These are phyloP conservation scores for Lactifluus piperatus DNA, from an alignment of 768 basidiomycete genomes.

Conservation along the genomic window DNA sequence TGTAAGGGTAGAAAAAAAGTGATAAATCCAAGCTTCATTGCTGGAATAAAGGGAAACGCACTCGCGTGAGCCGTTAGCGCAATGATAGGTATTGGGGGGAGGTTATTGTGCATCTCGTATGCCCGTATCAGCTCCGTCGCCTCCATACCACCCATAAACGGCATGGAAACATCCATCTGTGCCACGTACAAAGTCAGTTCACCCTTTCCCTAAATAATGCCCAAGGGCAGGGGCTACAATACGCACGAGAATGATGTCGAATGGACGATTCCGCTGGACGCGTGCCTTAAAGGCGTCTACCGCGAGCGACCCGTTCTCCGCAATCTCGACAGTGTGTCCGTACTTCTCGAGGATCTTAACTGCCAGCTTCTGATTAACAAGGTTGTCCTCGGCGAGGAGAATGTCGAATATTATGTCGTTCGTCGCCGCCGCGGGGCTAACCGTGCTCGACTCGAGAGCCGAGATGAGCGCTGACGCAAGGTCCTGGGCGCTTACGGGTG, in stretches of 20 bases:
- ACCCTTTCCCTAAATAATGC: neutral
- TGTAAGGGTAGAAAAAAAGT: constrained; percentile 23
- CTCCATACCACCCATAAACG: constrained; percentile 98
- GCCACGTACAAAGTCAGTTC: neutral
- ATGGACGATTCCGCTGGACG: constrained; percentile 60
- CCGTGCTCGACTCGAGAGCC: constrained; percentile 90
- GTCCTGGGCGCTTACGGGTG: constrained; percentile 81
- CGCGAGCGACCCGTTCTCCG: constrained; percentile 92
- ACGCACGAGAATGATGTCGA: constrained; percentile 86
- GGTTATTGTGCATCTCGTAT: constrained; percentile 65
- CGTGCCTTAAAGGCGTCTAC: constrained; percentile 86
- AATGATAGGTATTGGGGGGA: constrained; percentile 81
- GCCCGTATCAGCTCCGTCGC: constrained; percentile 87
- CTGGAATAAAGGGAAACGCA: constrained; percentile 34
- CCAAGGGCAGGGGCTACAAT: neutral
- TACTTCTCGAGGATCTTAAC: constrained; percentile 96
- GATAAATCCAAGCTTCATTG: neutral
- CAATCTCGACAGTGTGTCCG: constrained; percentile 92
- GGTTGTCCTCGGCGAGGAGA: constrained; percentile 92
- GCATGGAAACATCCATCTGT: constrained; percentile 98
- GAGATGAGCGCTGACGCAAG: constrained; percentile 87
- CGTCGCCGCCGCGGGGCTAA: constrained; percentile 76
- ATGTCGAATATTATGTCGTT: constrained; percentile 88
- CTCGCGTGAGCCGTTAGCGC: constrained; percentile 97
- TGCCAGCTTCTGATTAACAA: constrained; percentile 93